These are phyloP conservation scores for Hymenoscyphus albidus DNA, from an alignment of 2,329 filamentous ascomycete species.

Conservation along the genomic window DNA sequence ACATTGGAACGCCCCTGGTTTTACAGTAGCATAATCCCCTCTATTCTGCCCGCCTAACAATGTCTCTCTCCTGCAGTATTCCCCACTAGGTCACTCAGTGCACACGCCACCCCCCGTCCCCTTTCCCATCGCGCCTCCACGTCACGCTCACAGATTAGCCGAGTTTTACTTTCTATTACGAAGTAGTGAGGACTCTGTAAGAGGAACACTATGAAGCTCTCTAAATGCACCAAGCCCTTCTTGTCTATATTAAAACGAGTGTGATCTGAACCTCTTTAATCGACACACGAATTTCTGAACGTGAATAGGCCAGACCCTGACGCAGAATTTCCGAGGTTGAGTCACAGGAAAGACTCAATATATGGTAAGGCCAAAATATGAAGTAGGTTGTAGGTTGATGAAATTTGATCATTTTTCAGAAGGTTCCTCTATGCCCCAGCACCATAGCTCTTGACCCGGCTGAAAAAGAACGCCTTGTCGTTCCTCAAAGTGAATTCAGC, in stretches of 20 bases:
- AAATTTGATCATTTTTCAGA: not conserved
- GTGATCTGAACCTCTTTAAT: not conserved
- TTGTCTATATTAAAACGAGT: not conserved
- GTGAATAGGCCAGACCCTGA: not conserved
- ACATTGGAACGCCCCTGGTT: too few relatives aligned
- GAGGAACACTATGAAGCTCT: too few relatives aligned
- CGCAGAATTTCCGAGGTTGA: not conserved
- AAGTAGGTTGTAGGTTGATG: not conserved
- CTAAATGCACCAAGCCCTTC: not conserved
- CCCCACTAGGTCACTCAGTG: too few relatives aligned
- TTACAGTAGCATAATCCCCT: too few relatives aligned
- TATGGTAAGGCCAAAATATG: not conserved
- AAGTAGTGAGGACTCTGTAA: too few relatives aligned
- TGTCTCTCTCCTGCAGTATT: too few relatives aligned
- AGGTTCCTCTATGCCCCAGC: conserved; percentile 38
- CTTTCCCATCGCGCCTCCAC: too few relatives aligned
- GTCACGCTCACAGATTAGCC: too few relatives aligned
- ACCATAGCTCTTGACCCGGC: conserved; percentile 61
- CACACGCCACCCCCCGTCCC: too few relatives aligned
- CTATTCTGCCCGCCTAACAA: too few relatives aligned
- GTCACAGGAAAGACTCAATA: not conserved
- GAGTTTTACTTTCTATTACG: too few relatives aligned
- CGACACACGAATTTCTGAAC: not conserved
- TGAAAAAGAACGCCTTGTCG: conserved; percentile 64
- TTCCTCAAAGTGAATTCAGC: conserved; percentile 68